Percentiles rank a stretch among this genome's conserved stretches.
Evolutionary conservation across 2,329 filamentous ascomycete species (phyloP).

Genomic region (Bertia moriformis): DNA sequence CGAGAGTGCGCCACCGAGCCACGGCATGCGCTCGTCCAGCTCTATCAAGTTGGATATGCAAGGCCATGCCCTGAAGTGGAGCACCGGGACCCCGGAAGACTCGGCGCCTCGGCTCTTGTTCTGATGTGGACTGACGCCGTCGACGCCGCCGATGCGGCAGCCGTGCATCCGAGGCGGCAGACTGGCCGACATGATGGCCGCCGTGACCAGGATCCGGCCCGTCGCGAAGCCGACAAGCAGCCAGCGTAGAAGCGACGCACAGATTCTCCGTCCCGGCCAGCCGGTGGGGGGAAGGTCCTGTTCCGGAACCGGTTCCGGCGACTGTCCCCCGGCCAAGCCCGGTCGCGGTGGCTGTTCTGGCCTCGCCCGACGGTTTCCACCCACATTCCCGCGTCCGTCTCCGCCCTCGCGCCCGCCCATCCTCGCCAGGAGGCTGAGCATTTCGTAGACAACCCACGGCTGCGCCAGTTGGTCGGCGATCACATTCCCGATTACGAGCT

Average conservation of each 20-base stretch:
- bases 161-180: no score
- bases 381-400: conserved; percentile 2
- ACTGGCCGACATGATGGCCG: no score
- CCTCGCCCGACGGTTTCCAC: conserved; percentile 5
- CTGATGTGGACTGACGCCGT: conserved; percentile 5
- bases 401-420: conserved; percentile 9
- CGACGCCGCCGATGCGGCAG: no score
- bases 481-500: conserved; percentile 74
- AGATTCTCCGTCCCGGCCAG: no score
- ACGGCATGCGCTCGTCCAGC: conserved; percentile 73
- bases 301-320: no score
- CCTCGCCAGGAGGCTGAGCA: conserved; percentile 56
- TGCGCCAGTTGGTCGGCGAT: conserved; percentile 70
- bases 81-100: conserved; percentile 53
- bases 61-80: conserved; percentile 65
- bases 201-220: no score
- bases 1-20: conserved; percentile 64
- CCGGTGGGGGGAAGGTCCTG: no score
- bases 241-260: no score
- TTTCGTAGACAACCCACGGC: conserved; percentile 79
- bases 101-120: conserved; percentile 6
- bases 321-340: conserved; percentile 7
- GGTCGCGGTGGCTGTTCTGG: conserved; percentile 5
- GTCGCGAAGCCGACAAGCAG: no score
- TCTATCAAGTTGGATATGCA: conserved; percentile 60